Conservation (phyloP, 257 asterid genomes). For the Lycium barbarum region DNA sequence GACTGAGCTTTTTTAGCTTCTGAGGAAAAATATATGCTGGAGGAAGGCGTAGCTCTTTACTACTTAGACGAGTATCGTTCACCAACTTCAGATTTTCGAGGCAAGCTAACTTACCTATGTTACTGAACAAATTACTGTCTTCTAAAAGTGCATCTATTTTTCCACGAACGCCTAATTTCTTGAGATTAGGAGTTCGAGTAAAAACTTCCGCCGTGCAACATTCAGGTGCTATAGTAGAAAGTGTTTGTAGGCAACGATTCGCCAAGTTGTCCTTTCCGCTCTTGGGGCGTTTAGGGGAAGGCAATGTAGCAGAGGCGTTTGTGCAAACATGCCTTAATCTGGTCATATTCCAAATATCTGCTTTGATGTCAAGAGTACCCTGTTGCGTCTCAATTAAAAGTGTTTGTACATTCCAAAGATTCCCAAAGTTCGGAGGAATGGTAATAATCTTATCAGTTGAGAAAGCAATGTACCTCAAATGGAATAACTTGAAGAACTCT, state of each 20-base stretch:
- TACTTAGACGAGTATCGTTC: conserved; percentile 38
- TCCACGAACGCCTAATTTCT: conserved; percentile 62
- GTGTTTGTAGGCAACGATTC: conserved; percentile 47
- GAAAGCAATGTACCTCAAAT: conserved; percentile 58
- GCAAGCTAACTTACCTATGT: conserved; percentile 41
- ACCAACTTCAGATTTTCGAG: conserved; percentile 60
- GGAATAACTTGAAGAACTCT: conserved; percentile 50
- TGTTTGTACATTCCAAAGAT: conserved; percentile 64
- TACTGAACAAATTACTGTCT: conserved; percentile 39
- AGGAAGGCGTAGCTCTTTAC: conserved; percentile 25
- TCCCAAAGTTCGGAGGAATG: conserved; percentile 50
- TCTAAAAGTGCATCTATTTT: conserved; percentile 45
- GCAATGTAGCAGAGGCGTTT: conserved; percentile 48
- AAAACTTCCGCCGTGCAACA: conserved; percentile 54
- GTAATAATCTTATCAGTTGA: conserved; percentile 43
- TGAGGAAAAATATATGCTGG: conserved; percentile 32
- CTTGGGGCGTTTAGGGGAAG: conserved; percentile 23
- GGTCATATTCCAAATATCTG: conserved; percentile 63
- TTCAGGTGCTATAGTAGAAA: conserved; percentile 54
- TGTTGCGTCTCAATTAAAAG: conserved; percentile 52
- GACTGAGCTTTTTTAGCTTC: conserved; percentile 32
- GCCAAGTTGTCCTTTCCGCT: conserved; percentile 21
- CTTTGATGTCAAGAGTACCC: conserved; percentile 48
- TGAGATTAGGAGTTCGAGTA: conserved; percentile 49
- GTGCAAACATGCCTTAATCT: conserved; percentile 59